Evolutionary conservation across 108 stramenopile species (phyloP), one percentile per base, ranked within the genome.

Genomic region (Conticribra guillardii): DNA sequence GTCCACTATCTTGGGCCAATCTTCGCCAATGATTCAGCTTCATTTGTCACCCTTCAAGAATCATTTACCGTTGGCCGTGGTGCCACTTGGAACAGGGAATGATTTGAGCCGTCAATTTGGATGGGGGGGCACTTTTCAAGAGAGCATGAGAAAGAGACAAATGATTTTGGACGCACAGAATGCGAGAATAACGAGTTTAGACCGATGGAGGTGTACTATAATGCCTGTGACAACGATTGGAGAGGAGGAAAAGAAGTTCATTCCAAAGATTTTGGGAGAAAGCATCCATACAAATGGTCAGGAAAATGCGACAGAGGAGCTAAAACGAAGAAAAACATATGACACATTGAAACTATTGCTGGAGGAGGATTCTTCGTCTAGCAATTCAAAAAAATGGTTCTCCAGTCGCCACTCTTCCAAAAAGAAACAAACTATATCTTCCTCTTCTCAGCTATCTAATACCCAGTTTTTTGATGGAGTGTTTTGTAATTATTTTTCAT

Each of bases 51-150:
- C 46, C 18, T 81, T 62, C 73, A 67, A 54, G 67, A 55, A 72
- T 49, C 79, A 71, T 61, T 74, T 85, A 50, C 86, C 88, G 24
- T 62, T 89, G 57, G 88, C 88, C n/a, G 84, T 87, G 58, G 86
- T 89, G 88, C 88, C 88, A 1, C 73, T 89, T 28, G 88, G 88
- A 18, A 89, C 88, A 5, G 88, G 88, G 17, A 89, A 89, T 58
- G 88, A 89, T 64, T 51, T 89, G 41, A 77, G 81, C 54, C 71
- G 88, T 34, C 73, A 81, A 19, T 87, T 82, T 64, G 57, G 73
- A 9, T 89, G 88, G 88, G 88, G 88, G n/a, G 44, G 54, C 16
- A 66, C 47, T 11, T 87, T 84, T 53, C 30, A 54, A 15, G 15
- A 56, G 24, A 30, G 46, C 37, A 87, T 87, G 85, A 69, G 55